phyloP scores from a whole-genome alignment of 2,329 filamentous ascomycete species.

The Cytospora piceae region DNA sequence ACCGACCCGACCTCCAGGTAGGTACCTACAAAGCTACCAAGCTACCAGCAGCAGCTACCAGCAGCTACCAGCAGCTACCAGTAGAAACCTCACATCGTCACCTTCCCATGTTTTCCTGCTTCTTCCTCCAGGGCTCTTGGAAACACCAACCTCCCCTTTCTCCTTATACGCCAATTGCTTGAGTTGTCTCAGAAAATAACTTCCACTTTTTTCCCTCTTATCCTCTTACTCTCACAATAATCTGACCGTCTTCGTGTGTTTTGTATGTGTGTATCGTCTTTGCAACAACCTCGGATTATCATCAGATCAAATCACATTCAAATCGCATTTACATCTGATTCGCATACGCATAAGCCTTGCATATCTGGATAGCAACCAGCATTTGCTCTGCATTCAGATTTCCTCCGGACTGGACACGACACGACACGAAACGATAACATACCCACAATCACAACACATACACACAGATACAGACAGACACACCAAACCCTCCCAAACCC shows the following conservation, averaged over 20 bases:
- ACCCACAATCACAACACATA: constrained; percentile 4
- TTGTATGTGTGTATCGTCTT: neutral
- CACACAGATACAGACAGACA: neutral
- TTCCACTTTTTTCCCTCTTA: constrained; percentile 4
- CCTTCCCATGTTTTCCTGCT: neutral
- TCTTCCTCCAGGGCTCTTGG: neutral
- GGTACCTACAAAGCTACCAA: too few species aligned
- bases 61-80: neutral
- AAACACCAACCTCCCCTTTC: constrained; percentile 24
- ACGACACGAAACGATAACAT: neutral
- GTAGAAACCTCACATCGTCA: neutral
- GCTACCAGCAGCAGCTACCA: neutral
- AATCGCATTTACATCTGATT: constrained; percentile 18
- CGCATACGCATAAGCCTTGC: constrained; percentile 22
- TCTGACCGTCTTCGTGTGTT: neutral
- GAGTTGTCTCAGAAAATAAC: constrained; percentile 7
- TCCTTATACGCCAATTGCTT: constrained; percentile 20
- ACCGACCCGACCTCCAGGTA: neutral
- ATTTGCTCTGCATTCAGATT: constrained; percentile 19
- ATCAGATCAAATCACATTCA: constrained; percentile 18
- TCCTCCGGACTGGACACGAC: constrained; percentile 4
- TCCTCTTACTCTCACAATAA: constrained; percentile 5
- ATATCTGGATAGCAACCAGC: constrained; percentile 18
- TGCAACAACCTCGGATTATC: constrained; percentile 3
- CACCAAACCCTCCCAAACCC: neutral